Evolutionary conservation across 495 filamentous ascomycete species (phyloP), one percentile per base, ranked within the genome.

Genomic region (Trichoderma virens): DNA sequence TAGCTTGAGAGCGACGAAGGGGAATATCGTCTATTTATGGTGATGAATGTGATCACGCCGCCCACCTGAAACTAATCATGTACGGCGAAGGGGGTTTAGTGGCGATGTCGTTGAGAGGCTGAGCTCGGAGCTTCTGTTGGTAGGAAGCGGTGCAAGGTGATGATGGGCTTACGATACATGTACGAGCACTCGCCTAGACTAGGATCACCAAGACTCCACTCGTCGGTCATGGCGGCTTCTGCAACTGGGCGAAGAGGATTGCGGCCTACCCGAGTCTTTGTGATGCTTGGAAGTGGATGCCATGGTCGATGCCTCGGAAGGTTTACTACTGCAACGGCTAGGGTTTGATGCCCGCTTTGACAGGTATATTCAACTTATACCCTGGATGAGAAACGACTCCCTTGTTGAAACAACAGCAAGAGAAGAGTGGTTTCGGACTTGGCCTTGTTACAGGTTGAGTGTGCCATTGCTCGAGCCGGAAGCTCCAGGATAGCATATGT

Each of bases 21-120:
- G 20, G 23, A 56, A 13, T 13, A 28, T 56, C 11, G 25, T 56
- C 51, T 56, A 56, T 28, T 30, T 16, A 30, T 56, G 51, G 51
- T 23, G 11, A 56, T 7, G 51, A 30, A 56, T 5, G 20, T 30
- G 51, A 56, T 56, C 23, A 27, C 28, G 51, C 51, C 51, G 51
- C 43, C n/a, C 51, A 56, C n/a, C 51, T 56, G 51, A 30, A 30
- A 56, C 51, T 25, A 20, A 51, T 51, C 45, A 51, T 51, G 45
- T 51, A 25, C 4, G 2, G 45, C 45, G 45, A 51, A 51, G 45
- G 9, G 45, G 45, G 45, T 8, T 41, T 51, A 51, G 45, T 51
- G 45, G 45, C 45, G 45, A 51, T 51, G 23, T 25, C 45, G 20
- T 9, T 25, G n/a, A n/a, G n/a, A n/a, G n/a, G n/a, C n/a, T n/a